Evolutionary conservation across 306 rosid species (phyloP), one percentile per base, ranked within the genome.

Genomic region (Corylus americana): DNA sequence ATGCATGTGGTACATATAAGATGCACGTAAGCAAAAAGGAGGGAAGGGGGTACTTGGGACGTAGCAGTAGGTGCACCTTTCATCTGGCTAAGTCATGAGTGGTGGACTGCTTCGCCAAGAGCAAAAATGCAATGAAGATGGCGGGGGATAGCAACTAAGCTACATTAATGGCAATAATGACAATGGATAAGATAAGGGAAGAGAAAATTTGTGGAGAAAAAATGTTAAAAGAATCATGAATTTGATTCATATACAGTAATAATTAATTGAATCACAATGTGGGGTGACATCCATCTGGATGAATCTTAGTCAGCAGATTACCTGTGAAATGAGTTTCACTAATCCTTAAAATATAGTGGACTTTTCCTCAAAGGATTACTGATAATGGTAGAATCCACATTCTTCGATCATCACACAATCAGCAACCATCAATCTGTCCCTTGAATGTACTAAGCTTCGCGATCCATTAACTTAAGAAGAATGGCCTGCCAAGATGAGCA

Each of bases 401-500:
- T 29, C 48, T 57, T 44, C 8, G 11, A 25, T 67, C 1, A 54
- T 45, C 54, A 47, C 29, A 51, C 45, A 48, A 49, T 49, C 75
- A 27, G 77, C 79, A 74, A 68, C 82, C 70, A 77, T 66, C 74
- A 37, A 55, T 74, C 59, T 54, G 63, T 71, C 80, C 81, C 71
- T 74, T 61, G 16, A 70, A 63, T 70, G 78, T 71, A 82, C 74
- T 74, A 87, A 77, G 82, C 82, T 76, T 86, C 88, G 20, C 85
- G 89, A 50, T 87, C 91, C 80, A 92, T 82, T 81, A 89, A 74
- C 77, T 87, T 91, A 17, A 64, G 86, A 84, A 92, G 97, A 72
- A 85, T 80, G 39, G 81, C 82, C 98, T 92, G 89, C 77, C 83
- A 84, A 83, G 80, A 83, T 22, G 54, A 79, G 73, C 51, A 61